A percentile compares a stretch with the other conserved stretches of the same genome.
These are phyloP conservation scores for Podospora comata DNA, from an alignment of 495 filamentous ascomycete genomes.

Conservation along the genomic window DNA sequence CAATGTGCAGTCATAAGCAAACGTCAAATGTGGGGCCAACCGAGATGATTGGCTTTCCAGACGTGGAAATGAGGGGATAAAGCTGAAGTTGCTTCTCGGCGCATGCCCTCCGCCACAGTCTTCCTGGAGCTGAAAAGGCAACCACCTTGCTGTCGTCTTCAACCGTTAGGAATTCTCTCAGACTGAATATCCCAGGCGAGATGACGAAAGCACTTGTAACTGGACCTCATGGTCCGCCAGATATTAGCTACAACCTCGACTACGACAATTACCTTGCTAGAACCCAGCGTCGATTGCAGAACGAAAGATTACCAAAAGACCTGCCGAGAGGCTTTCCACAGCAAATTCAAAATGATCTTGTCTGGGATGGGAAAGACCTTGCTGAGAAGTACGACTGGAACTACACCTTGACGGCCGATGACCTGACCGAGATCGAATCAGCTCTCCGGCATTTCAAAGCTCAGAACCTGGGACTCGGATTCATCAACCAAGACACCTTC, in stretches of 20 bases:
- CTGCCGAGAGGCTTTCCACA: conserved; percentile 53
- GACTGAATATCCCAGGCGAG: background rate
- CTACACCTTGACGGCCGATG: conserved; percentile 43
- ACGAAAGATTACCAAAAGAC: conserved; percentile 39
- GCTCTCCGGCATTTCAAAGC: conserved; percentile 56
- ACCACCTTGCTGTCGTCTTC: too few relatives aligned
- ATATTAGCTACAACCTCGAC: conserved; percentile 58
- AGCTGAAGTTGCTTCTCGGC: too few relatives aligned
- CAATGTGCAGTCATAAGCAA: too few relatives aligned
- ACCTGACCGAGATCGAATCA: conserved; percentile 55
- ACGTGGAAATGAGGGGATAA: too few relatives aligned
- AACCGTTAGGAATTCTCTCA: background rate
- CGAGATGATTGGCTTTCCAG: too few relatives aligned
- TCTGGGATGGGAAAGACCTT: conserved; percentile 58
- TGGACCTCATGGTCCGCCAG: conserved; percentile 42
- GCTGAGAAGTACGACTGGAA: conserved; percentile 51
- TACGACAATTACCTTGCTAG: conserved; percentile 55
- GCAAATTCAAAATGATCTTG: conserved; percentile 47
- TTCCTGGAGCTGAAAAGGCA: background rate
- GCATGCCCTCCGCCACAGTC: background rate
- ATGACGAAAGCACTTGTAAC: background rate
- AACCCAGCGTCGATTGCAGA: conserved; percentile 43
- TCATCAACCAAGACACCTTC: conserved; percentile 53
- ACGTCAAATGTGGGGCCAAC: too few relatives aligned
- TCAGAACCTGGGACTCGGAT: conserved; percentile 44